Evolutionary conservation across 2,329 filamentous ascomycete genomes (phyloP).

Genomic region (Cercospora citrullina): DNA sequence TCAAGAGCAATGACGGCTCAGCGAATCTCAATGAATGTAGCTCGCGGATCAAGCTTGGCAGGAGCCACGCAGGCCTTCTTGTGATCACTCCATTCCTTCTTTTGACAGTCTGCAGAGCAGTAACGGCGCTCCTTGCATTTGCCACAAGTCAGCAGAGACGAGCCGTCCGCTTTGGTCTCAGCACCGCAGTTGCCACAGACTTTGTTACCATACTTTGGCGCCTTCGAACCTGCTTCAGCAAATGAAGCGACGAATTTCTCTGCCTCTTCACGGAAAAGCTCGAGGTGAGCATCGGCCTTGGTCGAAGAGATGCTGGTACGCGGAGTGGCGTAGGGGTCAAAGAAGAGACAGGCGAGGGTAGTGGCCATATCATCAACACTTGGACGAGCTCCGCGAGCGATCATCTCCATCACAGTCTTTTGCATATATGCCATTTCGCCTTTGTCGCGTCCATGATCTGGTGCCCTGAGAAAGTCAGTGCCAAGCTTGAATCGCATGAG

Average conservation of each 20-base stretch:
- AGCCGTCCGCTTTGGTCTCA: background rate
- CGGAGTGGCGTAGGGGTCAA: background rate
- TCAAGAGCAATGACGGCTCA: background rate
- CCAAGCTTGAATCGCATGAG: background rate
- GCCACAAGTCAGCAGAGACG: slow-evolving; percentile 2
- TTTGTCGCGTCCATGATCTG: background rate
- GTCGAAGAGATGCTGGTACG: slow-evolving; percentile 6
- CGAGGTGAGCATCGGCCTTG: background rate
- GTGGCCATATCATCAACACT: background rate
- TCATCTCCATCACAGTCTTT: background rate
- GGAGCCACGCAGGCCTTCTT: slow-evolving; percentile 31
- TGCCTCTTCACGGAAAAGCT: background rate
- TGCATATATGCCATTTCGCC: background rate
- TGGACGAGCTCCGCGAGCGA: background rate
- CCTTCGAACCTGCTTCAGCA: background rate
- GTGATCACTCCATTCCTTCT: slow-evolving; percentile 57
- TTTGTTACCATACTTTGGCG: background rate
- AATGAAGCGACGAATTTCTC: background rate
- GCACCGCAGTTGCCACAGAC: background rate
- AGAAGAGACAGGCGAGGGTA: background rate
- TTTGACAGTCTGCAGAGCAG: slow-evolving; percentile 57
- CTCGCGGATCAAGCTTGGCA: background rate
- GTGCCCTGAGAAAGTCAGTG: background rate
- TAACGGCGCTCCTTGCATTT: slow-evolving; percentile 42
- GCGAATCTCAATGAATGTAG: background rate